Evolutionary conservation across 2,329 filamentous ascomycete species (phyloP).

Genomic region (Aspergillus pseudoglaucus): DNA sequence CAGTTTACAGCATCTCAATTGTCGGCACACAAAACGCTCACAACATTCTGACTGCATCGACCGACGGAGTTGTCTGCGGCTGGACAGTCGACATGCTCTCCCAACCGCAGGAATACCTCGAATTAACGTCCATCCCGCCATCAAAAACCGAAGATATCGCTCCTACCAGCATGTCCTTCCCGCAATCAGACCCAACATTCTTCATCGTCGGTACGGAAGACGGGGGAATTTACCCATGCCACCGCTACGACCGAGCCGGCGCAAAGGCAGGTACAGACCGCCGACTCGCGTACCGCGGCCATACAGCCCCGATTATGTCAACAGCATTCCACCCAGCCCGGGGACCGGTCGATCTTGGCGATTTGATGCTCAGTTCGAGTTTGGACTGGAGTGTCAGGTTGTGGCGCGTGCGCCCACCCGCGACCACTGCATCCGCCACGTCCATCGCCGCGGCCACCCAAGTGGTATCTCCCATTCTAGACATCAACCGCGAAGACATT

Average conservation of each 20-base stretch:
- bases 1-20: constrained; percentile 90
- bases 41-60: constrained; percentile 95
- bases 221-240: constrained; percentile 91
- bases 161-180: constrained; percentile 91
- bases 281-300: constrained; percentile 79
- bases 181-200: constrained; percentile 90
- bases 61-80: constrained; percentile 90
- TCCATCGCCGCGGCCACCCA: constrained; percentile 37
- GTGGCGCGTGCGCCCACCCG: constrained; percentile 72
- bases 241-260: constrained; percentile 92
- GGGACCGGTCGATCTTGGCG: constrained; percentile 88
- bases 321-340: constrained; percentile 91
- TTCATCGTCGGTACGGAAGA: constrained; percentile 97
- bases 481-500: constrained; percentile 89
- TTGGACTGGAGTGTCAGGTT: constrained; percentile 97
- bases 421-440: constrained; percentile 33
- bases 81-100: constrained; percentile 98
- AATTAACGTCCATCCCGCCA: constrained; percentile 76
- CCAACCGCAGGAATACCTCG: constrained; percentile 88
- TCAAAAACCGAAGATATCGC: constrained; percentile 91
- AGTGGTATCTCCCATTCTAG: constrained; percentile 67
- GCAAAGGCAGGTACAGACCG: constrained; percentile 93
- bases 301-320: constrained; percentile 91
- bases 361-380: constrained; percentile 84
- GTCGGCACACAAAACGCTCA: constrained; percentile 98